Base-by-base conservation (phyloP, 352 stramenopile genomes). In the Pythium biforme region DNA sequence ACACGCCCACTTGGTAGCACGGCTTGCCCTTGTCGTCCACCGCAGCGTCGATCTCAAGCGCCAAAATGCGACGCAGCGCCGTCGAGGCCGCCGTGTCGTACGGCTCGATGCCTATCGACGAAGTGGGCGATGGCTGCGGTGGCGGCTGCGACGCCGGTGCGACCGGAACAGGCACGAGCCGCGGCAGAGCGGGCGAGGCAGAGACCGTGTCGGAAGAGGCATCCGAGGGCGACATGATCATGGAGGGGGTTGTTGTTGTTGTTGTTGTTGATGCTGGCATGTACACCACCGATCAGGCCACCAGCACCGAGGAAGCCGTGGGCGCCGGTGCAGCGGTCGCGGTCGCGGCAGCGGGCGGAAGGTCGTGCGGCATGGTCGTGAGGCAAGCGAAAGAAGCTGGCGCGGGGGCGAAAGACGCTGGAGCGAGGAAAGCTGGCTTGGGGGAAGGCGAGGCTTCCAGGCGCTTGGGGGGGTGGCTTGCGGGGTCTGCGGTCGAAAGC, bases 201-300 rank as follows among this genome's bases (percentile, higher is more conserved):
- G 34, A 17, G 5, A 33, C 50, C 7, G 17, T 26, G 23, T 60
- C 25, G 11, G 12, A 12, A 43, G 37, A 3, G 6, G 12, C 8
- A 7, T 43, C 37, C 37, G 37, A n/a, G 1, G 37, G 37, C 37
- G 37, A 17, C 37, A 43, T 43, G 39, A 11, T 3, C 54, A 34
- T 60, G 26, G 39, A 27, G 15, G 19, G n/a, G n/a, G n/a, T 51
- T 39, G 25, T 60, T 29, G 39, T 52, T 29, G 37, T 59, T 49
- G 39, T 59, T 59, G 39, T 51, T 20, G 53, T n/a, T 59, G 50
- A 11, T 57, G 50, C 33, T 57, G 50, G n/a, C n/a, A 10, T 46
- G 39, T 52, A 22, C 25, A 52, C 27, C 22, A 33, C 29, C 1
- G 51, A 60, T 60, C 41, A 60, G 23, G 19, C 26, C 25, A 41